Conservation (phyloP, 202 grass and related monocot species). For the Panicum virgatum region DNA sequence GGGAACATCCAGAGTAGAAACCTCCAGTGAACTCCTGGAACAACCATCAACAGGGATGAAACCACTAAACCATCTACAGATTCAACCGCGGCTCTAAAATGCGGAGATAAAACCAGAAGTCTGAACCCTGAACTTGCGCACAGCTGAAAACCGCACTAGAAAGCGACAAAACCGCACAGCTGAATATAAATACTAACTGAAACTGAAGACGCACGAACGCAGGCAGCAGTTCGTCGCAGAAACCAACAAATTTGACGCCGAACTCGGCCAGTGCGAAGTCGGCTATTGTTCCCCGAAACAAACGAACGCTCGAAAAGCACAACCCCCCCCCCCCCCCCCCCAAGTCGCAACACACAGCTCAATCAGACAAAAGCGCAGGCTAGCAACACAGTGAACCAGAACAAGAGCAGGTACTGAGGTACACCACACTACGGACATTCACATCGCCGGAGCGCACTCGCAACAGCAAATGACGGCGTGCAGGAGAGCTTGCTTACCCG, state of each 20-base stretch:
- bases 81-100: constrained; percentile 3
- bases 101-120: not conserved
- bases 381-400: not conserved
- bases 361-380: not conserved
- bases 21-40: not conserved
- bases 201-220: not conserved
- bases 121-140: not conserved
- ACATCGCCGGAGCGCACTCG: not conserved
- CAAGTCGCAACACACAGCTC: too few relatives aligned
- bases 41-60: not conserved
- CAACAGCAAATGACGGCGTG: not conserved
- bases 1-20: not conserved
- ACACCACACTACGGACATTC: not conserved
- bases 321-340: too few relatives aligned
- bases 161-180: not conserved
- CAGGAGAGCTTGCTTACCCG: constrained; percentile 50
- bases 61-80: not conserved
- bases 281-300: not conserved
- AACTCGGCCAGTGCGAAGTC: not conserved
- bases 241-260: not conserved
- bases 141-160: too few relatives aligned
- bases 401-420: not conserved
- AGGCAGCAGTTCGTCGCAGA: not conserved
- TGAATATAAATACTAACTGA: not conserved
- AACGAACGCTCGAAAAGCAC: too few relatives aligned